Base-by-base conservation (phyloP, 2,329 filamentous ascomycete genomes). In the Epichloe festucae region DNA sequence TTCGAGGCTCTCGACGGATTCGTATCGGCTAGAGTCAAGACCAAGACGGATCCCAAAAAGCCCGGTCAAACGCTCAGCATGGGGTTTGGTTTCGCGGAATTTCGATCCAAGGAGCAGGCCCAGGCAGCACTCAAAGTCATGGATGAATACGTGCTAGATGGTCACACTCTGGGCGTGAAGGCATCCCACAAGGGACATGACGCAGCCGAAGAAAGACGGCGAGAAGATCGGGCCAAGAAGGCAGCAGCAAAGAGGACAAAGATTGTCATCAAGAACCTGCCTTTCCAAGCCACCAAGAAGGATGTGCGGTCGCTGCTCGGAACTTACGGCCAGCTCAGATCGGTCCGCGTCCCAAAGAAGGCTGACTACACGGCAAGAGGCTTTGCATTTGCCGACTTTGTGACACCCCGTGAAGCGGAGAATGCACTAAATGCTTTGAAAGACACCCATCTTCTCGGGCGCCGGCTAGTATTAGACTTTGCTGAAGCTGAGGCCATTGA, bases 211-310 rank as follows among this genome's bases (percentile, higher is more conserved):
- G 87, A 95, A 69, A 81, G 87, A 58, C 82, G 85, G 57, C 85
- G 84, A 58, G 85, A 91, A 58, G 89, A 97, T 63, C 81, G 79
- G 57, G 82, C 85, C 48, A 94, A 89, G 75, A 94, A 91, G 68
- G 71, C 79, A 48, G 82, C 87, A 23, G 79, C 78, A 15, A 81
- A 83, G 64, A 79, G 82, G 58, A 96, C 90, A 46, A 97, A 97
- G 77, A 85, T 98, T 63, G 84, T 97, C 69, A 85, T 98, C 73
- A 98, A 97, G 76, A 98, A 98, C 73, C 73, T 98, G 68, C 91
- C 93, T 19, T 98, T 98, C 89, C 89, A 97, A 72, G 85, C 87
- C 47, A 85, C 83, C 50, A 96, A 95, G 74, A 93, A 94, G 68
- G 93, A 98, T 65, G 78, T 98, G 53, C 81, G 88, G 56, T 76